Evolutionary conservation across 352 stramenopile species (phyloP), one percentile per base, ranked within the genome.

Genomic region (Pythium diclinum): DNA sequence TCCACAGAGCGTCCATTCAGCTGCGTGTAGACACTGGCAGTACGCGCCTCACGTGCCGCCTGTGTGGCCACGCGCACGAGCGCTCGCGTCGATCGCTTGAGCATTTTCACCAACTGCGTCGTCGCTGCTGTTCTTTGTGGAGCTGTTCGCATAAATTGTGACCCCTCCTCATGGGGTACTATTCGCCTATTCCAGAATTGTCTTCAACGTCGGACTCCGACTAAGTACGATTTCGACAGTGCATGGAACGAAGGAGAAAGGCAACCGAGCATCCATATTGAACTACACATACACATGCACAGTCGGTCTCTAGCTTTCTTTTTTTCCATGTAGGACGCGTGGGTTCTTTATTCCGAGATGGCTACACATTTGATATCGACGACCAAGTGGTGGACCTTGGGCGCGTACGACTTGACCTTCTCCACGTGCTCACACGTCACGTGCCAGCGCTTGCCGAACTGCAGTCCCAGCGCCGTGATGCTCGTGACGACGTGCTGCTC

Each of bases 371-470:
- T 53, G 19, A 73, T 60, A 58, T 98, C 92, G 1, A 87, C 87
- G 7, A 98, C 92, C 16, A 95, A 59, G 63, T 98, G 92, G 59
- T 92, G 77, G 32, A 98, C 88, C 59, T 91, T 91, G 0, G 92
- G 92, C 16, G 92, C 91, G 67, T 97, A 98, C 53, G 81, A 95
- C 72, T 98, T 98, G 65, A 98, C 92, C 36, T 77, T 76, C 74
- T 97, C 91, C 4, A 97, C 76, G 63, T 97, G 89, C 33, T 79
- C 67, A 59, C 87, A 95, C 54, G 86, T 80, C 54, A 97, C 87
- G 13, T 42, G 69, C 88, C 87, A 96, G 38, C 62, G 51, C 47
- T 85, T 89, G 6, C 77, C 81, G 25, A 65, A 67, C n/a, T 73
- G 56, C 25, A 68, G 49, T 0, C 80, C 85, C 3, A 97, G 66